Evolutionary conservation across 768 basidiomycete species (phyloP).

Genomic region (Rhodotorula diobovata): DNA sequence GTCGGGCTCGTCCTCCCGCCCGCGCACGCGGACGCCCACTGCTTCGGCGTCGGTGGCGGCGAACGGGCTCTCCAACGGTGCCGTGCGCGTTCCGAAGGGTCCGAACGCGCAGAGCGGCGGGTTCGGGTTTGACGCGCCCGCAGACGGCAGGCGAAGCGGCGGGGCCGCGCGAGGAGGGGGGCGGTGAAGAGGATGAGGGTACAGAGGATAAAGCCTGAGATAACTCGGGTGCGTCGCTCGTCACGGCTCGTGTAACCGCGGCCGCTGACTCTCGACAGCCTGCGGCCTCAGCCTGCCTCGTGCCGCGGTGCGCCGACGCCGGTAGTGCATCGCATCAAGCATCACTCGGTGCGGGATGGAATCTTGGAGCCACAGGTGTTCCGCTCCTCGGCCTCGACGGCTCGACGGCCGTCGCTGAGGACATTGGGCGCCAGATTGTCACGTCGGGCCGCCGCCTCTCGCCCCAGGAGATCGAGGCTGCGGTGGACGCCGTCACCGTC

Average conservation of each 20-base stretch:
- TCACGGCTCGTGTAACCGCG: no score
- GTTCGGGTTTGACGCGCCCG: background rate
- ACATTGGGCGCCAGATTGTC: constrained; percentile 95
- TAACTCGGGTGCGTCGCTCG: no score
- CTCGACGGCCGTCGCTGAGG: constrained; percentile 94
- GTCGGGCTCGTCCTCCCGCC: no score
- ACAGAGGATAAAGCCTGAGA: no score
- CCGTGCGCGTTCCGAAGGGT: background rate
- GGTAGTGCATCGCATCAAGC: no score
- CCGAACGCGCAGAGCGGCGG: background rate
- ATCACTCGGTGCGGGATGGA: no score
- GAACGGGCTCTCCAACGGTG: no score
- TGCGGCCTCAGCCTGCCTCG: no score
- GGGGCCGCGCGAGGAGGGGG: background rate
- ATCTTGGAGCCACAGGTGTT: no score
- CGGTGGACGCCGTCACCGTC: constrained; percentile 57
- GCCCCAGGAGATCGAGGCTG: constrained; percentile 87
- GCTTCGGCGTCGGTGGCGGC: no score
- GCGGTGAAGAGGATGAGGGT: background rate
- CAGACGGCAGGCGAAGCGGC: background rate
- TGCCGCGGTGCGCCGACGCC: no score
- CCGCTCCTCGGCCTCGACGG: constrained; percentile 87
- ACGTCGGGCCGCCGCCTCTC: constrained; percentile 85
- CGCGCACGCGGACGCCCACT: background rate
- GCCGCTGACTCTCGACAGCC: no score